Evolutionary conservation across 108 stramenopile genomes (phyloP).

Genomic region (Schizochytrium sp.): DNA sequence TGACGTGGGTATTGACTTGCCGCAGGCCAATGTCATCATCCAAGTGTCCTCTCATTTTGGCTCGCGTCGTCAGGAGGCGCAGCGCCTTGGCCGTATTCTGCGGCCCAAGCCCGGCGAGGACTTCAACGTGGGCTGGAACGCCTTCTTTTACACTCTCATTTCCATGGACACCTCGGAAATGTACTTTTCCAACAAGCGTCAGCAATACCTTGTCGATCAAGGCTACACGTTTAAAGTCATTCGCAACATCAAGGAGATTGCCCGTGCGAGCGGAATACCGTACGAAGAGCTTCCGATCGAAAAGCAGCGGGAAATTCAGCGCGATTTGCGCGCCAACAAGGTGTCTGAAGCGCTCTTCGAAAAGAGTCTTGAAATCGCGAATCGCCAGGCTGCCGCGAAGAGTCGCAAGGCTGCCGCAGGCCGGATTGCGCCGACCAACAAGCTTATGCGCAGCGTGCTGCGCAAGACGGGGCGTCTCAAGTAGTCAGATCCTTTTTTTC

Average conservation of each 20-base stretch:
- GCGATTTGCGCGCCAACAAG: neutral
- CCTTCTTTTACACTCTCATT: conserved; percentile 97
- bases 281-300: neutral
- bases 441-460: neutral
- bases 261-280: neutral
- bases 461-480: neutral
- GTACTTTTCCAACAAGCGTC: conserved; percentile 92
- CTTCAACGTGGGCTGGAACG: conserved; percentile 86
- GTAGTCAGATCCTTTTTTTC: neutral
- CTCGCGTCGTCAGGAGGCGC: conserved; percentile 95
- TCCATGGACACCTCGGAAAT: conserved; percentile 96
- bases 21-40: conserved; percentile 98
- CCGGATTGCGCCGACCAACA: neutral
- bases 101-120: conserved; percentile 83
- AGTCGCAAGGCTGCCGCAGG: neutral
- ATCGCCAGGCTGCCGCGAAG: neutral
- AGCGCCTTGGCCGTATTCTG: conserved; percentile 93
- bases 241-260: neutral
- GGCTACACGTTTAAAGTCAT: conserved; percentile 97
- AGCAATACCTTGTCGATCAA: conserved; percentile 96
- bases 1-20: conserved; percentile 97
- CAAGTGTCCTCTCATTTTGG: conserved; percentile 97
- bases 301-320: neutral
- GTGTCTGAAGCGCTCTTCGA: neutral
- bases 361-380: neutral